These are phyloP conservation scores for Trametes punicea DNA, from an alignment of 768 basidiomycete genomes.

Conservation along the genomic window DNA sequence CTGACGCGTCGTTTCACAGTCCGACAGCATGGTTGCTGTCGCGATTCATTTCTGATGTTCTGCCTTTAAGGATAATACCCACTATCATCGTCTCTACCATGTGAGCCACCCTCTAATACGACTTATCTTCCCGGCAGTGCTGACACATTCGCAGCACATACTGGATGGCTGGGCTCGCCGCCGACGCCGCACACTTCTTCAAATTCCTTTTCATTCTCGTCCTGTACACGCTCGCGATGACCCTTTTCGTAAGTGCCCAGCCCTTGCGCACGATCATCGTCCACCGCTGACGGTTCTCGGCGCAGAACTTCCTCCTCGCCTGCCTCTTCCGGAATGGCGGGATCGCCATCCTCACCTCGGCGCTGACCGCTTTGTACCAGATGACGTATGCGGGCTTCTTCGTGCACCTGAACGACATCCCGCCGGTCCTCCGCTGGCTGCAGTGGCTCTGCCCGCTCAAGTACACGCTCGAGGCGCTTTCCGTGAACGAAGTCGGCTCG, in stretches of 20 bases:
- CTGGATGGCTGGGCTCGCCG: constrained; percentile 92
- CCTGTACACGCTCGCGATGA: constrained; percentile 80
- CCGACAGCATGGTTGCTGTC: constrained; percentile 92
- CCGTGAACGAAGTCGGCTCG: constrained; percentile 89
- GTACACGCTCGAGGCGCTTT: constrained; percentile 78
- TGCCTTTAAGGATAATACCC: constrained; percentile 85
- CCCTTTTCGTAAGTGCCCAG: constrained; percentile 64
- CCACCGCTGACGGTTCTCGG: background rate
- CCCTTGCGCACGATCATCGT: background rate
- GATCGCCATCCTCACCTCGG: constrained; percentile 85
- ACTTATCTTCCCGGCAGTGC: constrained; percentile 2
- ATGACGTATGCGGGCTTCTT: constrained; percentile 94
- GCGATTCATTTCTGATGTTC: constrained; percentile 81
- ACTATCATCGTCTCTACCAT: constrained; percentile 85
- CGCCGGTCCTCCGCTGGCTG: constrained; percentile 90
- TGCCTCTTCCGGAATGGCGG: constrained; percentile 82
- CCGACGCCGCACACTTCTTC: constrained; percentile 81
- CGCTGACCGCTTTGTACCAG: constrained; percentile 70
- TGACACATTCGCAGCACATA: constrained; percentile 54
- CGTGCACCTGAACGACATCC: constrained; percentile 80
- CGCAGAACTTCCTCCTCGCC: constrained; percentile 89
- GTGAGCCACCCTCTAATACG: constrained; percentile 39
- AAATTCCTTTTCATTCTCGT: constrained; percentile 91
- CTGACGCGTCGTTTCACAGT: constrained; percentile 34
- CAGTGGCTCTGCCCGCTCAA: constrained; percentile 89